Evolutionary conservation across 2,329 filamentous ascomycete species (phyloP), one percentile per base, ranked within the genome.

Genomic region (Apiospora aurea): DNA sequence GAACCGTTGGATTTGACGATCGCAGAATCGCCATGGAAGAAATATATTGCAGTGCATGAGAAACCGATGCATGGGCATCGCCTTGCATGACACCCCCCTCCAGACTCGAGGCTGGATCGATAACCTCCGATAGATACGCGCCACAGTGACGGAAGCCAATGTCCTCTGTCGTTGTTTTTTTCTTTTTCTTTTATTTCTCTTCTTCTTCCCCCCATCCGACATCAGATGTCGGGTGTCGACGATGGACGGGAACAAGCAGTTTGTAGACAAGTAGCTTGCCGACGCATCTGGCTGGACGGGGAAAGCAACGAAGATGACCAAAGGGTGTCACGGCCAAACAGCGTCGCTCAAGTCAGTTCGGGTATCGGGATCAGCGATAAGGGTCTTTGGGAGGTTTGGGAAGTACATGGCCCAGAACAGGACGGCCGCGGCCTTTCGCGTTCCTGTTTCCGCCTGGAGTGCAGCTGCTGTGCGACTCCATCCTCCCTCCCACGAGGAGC

Each of bases 31-130:
- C 18, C 10, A 41, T 41, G 57, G 57, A 10, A 41, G 34, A 13
- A 11, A 41, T 64, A 64, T 41, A 64, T 64, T 64, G 57, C 57
- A 41, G 38, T 64, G 57, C 57, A 64, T 64, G 57, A 64, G 57
- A 38, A 10, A 64, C 57, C 21, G 57, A 34, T 64, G 57, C 57
- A 64, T 64, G 57, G 26, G 57, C 57, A 64, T 64, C 0, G 34
- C 57, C 29, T 41, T 64, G 57, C 34, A 64, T 64, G 34, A 8
- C 34, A 64, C n/a, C 53, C 57, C 51, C 57, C 18, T 38, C 53
- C 53, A 38, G 10, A 16, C 26, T 34, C 7, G 29, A 38, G 7
- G 49, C 2, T 41, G 41, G 57, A 41, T 64, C 34, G 21, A 41
- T 11, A 64, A 41, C 53, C 53, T 64, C 57, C 29, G 29, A 64